Evolutionary conservation across 495 filamentous ascomycete species (phyloP).

Genomic region (Neurospora sp.): DNA sequence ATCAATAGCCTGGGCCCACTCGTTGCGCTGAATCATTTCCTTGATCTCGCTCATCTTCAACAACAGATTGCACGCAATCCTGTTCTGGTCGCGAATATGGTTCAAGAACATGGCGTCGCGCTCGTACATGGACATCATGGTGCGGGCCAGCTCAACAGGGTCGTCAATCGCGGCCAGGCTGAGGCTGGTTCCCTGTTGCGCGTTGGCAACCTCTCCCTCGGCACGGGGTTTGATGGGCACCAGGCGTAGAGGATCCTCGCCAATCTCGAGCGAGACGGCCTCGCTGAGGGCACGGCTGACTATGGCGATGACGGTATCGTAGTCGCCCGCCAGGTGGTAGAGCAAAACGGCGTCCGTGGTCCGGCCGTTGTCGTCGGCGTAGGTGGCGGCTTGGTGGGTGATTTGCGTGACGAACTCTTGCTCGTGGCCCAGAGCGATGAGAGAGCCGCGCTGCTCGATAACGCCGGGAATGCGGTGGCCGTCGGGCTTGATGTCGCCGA

Average conservation of each 20-base stretch:
- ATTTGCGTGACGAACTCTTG: slow-evolving; percentile 77
- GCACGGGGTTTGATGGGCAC: slow-evolving; percentile 65
- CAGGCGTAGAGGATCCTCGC: slow-evolving; percentile 61
- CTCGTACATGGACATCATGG: slow-evolving; percentile 75
- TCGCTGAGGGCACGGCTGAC: slow-evolving; percentile 87
- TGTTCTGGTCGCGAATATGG: slow-evolving; percentile 55
- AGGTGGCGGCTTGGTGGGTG: slow-evolving; percentile 77
- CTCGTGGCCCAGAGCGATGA: slow-evolving; percentile 72
- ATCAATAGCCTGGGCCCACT: slow-evolving; percentile 72
- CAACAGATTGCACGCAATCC: slow-evolving; percentile 60
- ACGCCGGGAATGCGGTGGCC: slow-evolving; percentile 73
- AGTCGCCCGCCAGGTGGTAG: slow-evolving; percentile 90
- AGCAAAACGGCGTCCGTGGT: slow-evolving; percentile 87
- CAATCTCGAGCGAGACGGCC: slow-evolving; percentile 70
- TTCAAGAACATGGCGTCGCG: slow-evolving; percentile 61
- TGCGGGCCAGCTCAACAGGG: slow-evolving; percentile 63
- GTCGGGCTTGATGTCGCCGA: slow-evolving; percentile 81
- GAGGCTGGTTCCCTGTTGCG: slow-evolving; percentile 47
- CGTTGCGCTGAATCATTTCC: slow-evolving; percentile 51
- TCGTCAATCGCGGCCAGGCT: slow-evolving; percentile 83
- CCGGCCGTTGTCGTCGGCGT: slow-evolving; percentile 88
- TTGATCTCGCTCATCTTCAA: slow-evolving; percentile 73
- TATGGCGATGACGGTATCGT: slow-evolving; percentile 79
- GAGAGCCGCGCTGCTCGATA: slow-evolving; percentile 76
- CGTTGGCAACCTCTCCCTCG: slow-evolving; percentile 19